Evolutionary conservation across 2,329 filamentous ascomycete species (phyloP), one percentile per base, ranked within the genome.

Genomic region (Ceratocystis huliohia): DNA sequence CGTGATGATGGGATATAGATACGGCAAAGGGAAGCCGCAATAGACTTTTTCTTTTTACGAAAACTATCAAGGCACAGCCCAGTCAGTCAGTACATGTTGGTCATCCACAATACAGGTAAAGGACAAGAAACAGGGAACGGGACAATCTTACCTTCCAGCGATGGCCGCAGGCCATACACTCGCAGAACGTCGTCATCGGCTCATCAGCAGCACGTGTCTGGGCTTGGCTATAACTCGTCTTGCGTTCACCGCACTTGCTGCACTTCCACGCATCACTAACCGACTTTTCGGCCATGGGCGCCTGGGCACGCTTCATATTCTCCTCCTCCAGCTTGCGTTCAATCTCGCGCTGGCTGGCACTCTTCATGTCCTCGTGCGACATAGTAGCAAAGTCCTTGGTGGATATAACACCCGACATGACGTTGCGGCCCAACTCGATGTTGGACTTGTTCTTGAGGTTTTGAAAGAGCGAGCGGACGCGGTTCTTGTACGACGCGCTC

Each of bases 301-400:
- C 92, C 86, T 97, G 95, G 1, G 94, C 91, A 76, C 93, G 91
- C 79, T 91, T 91, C 89, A 97, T 92, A 77, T 99, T 99, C 77
- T 96, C 91, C 77, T 89, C 85, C 74, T 91, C 82, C 63, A 96
- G 82, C 75, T 85, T 85, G 71, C 83, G 79, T 71, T 96, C 91
- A 73, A 87, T 84, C 72, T 84, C 85, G 69, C 86, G 85, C 76
- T 89, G 88, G 75, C 94, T 86, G 63, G 86, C 87, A 61, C 89
- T 94, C 79, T 95, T 95, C 74, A 99, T 84, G 75, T 97, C 93
- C 66, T 96, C 89, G 72, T 89, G 86, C 7, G 85, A 84, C 94
- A 99, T 96, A 72, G 80, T 79, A 67, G 96, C 91, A 71, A 99
- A 95, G 45, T 81, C 80, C 1, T 85, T 83, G 0, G 91, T 79